Evolutionary conservation across 2,329 filamentous ascomycete species (phyloP), one percentile per base, ranked within the genome.

Genomic region (Cordyceps farinosa): DNA sequence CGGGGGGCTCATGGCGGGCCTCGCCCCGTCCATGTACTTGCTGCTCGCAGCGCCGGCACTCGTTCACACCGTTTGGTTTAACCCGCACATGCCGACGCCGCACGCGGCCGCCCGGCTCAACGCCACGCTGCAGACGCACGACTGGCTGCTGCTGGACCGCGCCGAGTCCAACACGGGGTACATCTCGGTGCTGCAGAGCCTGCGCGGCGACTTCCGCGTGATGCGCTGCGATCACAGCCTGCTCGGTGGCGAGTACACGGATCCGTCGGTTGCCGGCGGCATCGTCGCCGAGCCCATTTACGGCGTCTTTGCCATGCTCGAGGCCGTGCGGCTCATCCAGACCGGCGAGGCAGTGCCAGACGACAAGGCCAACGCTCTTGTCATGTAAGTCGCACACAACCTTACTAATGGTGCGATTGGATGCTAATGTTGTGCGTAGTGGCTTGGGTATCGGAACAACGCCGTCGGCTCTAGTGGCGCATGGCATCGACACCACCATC

Each of bases 171-270:
- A 90, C 55, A 98, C 95, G 0, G 95, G 95, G 7, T 98, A 99
- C 72, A 82, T 99, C 50, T 97, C 94, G 0, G 91, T 99, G 1
- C 74, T 97, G 32, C 91, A 99, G 68, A 95, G 87, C 72, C 72
- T 82, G 8, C 77, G 87, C 5, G 81, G 86, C 45, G 84, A 87
- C 1, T 97, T 91, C 76, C 85, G 92, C 1, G 86, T 93, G 17
- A 85, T 99, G 82, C 87, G 95, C 65, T 97, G 92, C 74, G 95
- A 98, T 70, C 95, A 99, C 75, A 97, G 92, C 70, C 82, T 99
- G 38, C 83, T 99, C 1, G 95, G 95, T 47, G 95, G 95, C 42
- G 90, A 97, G 76, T 99, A 94, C 94, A 83, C 89, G 13, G 80
- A 80, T 47, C 79, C 77, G 68, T 75, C 70, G 75, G 51, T 56